Conservation (phyloP, 2,329 filamentous ascomycete species). For the Alternaria metachromatica region DNA sequence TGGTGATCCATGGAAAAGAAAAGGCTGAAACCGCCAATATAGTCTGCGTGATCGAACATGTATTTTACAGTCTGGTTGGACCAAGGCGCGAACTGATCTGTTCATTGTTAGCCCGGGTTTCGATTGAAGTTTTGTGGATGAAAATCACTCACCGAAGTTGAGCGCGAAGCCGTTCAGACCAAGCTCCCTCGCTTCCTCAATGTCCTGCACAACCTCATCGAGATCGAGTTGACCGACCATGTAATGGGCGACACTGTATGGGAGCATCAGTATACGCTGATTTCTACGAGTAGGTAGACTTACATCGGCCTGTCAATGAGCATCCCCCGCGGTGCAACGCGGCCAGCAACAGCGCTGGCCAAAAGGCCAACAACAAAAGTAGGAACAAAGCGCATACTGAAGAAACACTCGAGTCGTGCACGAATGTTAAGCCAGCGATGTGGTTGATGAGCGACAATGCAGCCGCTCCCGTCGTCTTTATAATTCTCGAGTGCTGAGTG, state of each 20-base stretch:
- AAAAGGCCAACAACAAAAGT: slow-evolving; percentile 4
- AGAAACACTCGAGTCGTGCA: not conserved
- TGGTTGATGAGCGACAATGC: not conserved
- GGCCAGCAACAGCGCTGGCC: slow-evolving; percentile 5
- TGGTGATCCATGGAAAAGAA: slow-evolving; percentile 36
- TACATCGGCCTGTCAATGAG: not conserved
- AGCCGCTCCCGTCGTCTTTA: not conserved
- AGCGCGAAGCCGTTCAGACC: slow-evolving; percentile 48
- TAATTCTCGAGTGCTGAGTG: not conserved
- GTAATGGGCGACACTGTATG: slow-evolving; percentile 28
- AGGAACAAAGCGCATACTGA: slow-evolving; percentile 12
- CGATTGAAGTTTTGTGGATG: not conserved
- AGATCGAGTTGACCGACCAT: slow-evolving; percentile 32
- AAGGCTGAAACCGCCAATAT: slow-evolving; percentile 37
- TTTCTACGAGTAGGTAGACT: not conserved
- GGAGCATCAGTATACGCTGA: not conserved
- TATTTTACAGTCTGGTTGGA: slow-evolving; percentile 32
- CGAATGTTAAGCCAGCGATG: not conserved
- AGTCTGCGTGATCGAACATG: slow-evolving; percentile 42
- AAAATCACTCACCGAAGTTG: slow-evolving; percentile 33
- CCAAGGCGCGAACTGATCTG: slow-evolving; percentile 28
- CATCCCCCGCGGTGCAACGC: not conserved
- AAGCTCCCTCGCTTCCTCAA: slow-evolving; percentile 34
- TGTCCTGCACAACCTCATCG: slow-evolving; percentile 32
- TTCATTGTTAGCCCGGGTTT: not conserved